phyloP scores from a whole-genome alignment of 495 filamentous ascomycete genomes.

The Penicillium maclennaniae region DNA sequence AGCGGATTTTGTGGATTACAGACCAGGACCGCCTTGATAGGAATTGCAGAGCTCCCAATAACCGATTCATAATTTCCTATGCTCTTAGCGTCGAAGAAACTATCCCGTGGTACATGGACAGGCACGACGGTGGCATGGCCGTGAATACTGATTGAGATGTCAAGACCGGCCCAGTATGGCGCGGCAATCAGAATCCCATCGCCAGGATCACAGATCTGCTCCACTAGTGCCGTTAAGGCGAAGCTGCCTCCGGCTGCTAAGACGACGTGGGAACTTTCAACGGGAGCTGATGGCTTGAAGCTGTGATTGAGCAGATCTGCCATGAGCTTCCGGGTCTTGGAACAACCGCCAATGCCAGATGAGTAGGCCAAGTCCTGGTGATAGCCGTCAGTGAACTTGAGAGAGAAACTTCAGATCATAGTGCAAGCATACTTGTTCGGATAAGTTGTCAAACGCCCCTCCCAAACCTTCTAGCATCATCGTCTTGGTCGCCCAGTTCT shows the following conservation, averaged over 20 bases:
- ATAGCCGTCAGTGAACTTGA: not conserved
- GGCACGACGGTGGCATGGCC: too few relatives aligned
- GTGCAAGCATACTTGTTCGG: not conserved
- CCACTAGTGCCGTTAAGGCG: not conserved
- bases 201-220: not conserved
- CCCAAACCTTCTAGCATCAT: not conserved
- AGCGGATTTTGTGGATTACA: constrained; percentile 9
- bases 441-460: not conserved
- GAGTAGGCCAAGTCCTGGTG: not conserved
- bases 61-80: not conserved
- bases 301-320: not conserved
- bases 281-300: not conserved
- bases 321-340: not conserved
- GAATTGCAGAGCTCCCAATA: not conserved
- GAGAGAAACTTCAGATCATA: not conserved
- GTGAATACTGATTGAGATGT: too few relatives aligned
- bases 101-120: too few relatives aligned
- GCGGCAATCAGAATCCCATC: not conserved
- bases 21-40: constrained; percentile 1
- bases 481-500: not conserved
- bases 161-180: not conserved
- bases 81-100: too few relatives aligned
- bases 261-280: not conserved
- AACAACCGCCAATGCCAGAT: not conserved
- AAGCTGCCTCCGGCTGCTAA: not conserved